Percentiles rank a stretch among this genome's conserved stretches.
Evolutionary conservation across 306 rosid genomes (phyloP).

Genomic region (Psophocarpus tetragonolobus): DNA sequence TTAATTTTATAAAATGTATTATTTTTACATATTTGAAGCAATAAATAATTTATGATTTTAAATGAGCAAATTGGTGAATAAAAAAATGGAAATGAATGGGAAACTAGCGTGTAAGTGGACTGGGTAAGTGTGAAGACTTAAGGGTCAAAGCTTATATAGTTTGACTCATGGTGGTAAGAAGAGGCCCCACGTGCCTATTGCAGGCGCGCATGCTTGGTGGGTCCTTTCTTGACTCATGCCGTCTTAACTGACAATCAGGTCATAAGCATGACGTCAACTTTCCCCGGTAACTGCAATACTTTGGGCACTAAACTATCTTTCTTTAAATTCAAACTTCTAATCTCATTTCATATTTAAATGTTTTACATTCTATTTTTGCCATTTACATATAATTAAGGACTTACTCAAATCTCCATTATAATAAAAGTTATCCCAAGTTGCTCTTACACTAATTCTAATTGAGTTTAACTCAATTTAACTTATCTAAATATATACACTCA

Average conservation of each 20-base stretch:
- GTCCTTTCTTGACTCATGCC: slow-evolving; percentile 33
- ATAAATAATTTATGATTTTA: not conserved
- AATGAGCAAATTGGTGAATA: not conserved
- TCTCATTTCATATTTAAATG: no score
- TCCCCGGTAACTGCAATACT: not conserved
- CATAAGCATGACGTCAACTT: slow-evolving; percentile 36
- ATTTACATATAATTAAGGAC: no score
- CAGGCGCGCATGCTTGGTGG: slow-evolving; percentile 44
- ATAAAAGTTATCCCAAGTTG: no score
- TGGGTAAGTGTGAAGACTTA: not conserved
- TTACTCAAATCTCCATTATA: no score
- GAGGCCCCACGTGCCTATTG: slow-evolving; percentile 33
- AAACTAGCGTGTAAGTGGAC: no score
- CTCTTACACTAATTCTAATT: no score
- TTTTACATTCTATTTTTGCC: no score
- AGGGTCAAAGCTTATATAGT: not conserved
- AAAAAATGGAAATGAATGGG: not conserved
- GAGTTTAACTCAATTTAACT: no score
- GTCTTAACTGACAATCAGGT: not conserved
- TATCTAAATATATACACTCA: no score
- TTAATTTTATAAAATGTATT: no score
- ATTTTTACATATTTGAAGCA: not conserved
- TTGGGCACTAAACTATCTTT: not conserved
- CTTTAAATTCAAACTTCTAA: no score
- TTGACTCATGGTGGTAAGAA: slow-evolving; percentile 5